Percentiles rank a stretch among this genome's conserved stretches.
phyloP scores from a whole-genome alignment of 2,329 filamentous ascomycete species.

The Phaeoacremonium minimum region DNA sequence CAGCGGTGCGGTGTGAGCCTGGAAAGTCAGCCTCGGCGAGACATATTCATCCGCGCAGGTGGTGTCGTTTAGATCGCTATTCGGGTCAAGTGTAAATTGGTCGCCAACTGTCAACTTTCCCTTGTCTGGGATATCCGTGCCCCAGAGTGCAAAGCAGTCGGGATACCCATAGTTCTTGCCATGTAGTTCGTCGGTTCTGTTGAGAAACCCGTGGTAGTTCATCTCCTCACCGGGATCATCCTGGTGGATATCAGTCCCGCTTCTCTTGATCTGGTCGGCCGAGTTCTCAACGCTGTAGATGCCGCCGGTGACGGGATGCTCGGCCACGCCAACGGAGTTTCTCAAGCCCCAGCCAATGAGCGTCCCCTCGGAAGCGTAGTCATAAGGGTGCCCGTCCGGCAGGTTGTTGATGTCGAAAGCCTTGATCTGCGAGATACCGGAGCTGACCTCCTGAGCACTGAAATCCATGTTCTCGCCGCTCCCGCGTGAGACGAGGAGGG shows the following conservation, averaged over 20 bases:
- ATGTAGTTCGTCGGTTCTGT: constrained; percentile 21
- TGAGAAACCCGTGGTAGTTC: constrained; percentile 62
- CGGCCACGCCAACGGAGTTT: constrained; percentile 64
- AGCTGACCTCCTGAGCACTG: constrained; percentile 40
- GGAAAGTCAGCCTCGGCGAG: constrained; percentile 52
- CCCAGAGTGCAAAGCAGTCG: constrained; percentile 64
- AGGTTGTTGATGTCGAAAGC: constrained; percentile 41
- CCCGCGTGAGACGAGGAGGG: constrained; percentile 63
- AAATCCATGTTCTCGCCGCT: constrained; percentile 59
- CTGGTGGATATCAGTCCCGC: constrained; percentile 53
- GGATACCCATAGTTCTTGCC: constrained; percentile 67
- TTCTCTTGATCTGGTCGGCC: constrained; percentile 53
- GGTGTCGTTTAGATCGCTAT: constrained; percentile 32
- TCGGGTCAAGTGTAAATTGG: constrained; percentile 40
- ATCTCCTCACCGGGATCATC: constrained; percentile 69
- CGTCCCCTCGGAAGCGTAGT: constrained; percentile 42
- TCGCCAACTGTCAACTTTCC: constrained; percentile 37
- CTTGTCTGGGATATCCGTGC: constrained; percentile 39
- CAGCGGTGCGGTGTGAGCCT: constrained; percentile 66
- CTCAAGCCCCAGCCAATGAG: constrained; percentile 61
- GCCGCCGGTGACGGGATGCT: constrained; percentile 44
- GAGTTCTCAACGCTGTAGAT: constrained; percentile 63
- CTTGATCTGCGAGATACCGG: constrained; percentile 64
- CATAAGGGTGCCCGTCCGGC: constrained; percentile 23
- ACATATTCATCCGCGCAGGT: constrained; percentile 37